Evolutionary conservation across 2,329 filamentous ascomycete genomes (phyloP), one percentile per base, ranked within the genome.

Genomic region (Nemania abortiva): DNA sequence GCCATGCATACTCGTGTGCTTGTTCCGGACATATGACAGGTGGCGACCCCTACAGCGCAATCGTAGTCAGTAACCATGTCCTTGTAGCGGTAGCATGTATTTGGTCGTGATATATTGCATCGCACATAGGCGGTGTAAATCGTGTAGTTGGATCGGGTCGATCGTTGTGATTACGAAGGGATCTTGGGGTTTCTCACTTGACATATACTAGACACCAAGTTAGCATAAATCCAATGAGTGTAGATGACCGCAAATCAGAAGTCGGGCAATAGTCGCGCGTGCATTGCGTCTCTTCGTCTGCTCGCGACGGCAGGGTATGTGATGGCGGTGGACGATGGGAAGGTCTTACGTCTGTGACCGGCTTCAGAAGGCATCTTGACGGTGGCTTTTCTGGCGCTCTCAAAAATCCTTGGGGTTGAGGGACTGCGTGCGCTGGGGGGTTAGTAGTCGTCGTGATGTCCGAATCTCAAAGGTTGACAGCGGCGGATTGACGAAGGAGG

Each of bases 301-400:
- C 31, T 59, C 24, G 31, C 52, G 15, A 54, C 22, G 47, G 55
- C 15, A 18, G 52, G 49, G 31, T 11, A 61, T 42, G 62, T 42
- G 37, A 47, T 60, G 22, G 39, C 20, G 62, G 53, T 22, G 10
- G 39, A 59, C 5, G 24, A 34, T 13, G 24, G 58, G 37, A 53
- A 42, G 45, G 52, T 63, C 92, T 92, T 86, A 95, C 92, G 88
- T 92, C 92, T 90, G 90, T 95, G 92, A 86, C 92, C 92, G 83
- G 91, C 88, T 90, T 93, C 92, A 82, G 92, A 91, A 92, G 91
- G 89, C 92, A 96, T 96, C 84, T 89, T 94, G 91, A 86, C 85
- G 60, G 63, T 85, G 82, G 82, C 79, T 84, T 79, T 78, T 80
- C 81, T 80, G 80, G 78, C 79, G 80, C 82, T 83, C 83, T 84